Evolutionary conservation across 805 yeast species (phyloP).

Genomic region (Saccharomycopsis fodiens): DNA sequence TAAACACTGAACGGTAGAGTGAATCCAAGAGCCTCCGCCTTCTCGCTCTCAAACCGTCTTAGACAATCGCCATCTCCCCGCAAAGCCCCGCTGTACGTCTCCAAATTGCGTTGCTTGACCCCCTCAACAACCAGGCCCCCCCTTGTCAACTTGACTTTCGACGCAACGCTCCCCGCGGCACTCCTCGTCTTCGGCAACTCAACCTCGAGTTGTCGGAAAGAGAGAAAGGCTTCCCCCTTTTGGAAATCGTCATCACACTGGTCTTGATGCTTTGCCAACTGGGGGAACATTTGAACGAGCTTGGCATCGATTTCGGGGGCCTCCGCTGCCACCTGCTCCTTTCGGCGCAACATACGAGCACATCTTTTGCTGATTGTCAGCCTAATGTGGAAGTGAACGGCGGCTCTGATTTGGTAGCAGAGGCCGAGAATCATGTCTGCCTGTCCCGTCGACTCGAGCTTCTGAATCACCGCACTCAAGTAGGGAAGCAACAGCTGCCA

Average conservation of each 20-base stretch:
- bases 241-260: slow-evolving; percentile 10
- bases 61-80: background rate
- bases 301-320: slow-evolving; percentile 11
- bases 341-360: background rate
- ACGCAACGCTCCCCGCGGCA: background rate
- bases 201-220: slow-evolving; percentile 8
- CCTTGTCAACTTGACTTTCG: background rate
- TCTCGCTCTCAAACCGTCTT: slow-evolving; percentile 9
- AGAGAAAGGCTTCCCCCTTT: slow-evolving; percentile 15
- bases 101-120: slow-evolving; percentile 13
- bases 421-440: slow-evolving; percentile 8
- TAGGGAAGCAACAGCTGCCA: slow-evolving; percentile 17
- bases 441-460: slow-evolving; percentile 1
- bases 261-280: slow-evolving; percentile 4
- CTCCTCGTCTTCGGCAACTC: slow-evolving; percentile 12
- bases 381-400: slow-evolving; percentile 13
- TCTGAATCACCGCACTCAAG: slow-evolving; percentile 7
- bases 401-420: slow-evolving; percentile 16
- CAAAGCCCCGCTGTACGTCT: background rate
- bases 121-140: slow-evolving; percentile 14
- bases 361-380: slow-evolving; percentile 3
- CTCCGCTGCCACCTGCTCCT: slow-evolving; percentile 5
- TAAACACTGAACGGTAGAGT: slow-evolving; percentile 19
- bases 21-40: slow-evolving; percentile 1
- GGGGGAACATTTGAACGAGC: slow-evolving; percentile 13